phyloP scores from a whole-genome alignment of 2,329 filamentous ascomycete genomes.

The Plenodomus lindquistii region DNA sequence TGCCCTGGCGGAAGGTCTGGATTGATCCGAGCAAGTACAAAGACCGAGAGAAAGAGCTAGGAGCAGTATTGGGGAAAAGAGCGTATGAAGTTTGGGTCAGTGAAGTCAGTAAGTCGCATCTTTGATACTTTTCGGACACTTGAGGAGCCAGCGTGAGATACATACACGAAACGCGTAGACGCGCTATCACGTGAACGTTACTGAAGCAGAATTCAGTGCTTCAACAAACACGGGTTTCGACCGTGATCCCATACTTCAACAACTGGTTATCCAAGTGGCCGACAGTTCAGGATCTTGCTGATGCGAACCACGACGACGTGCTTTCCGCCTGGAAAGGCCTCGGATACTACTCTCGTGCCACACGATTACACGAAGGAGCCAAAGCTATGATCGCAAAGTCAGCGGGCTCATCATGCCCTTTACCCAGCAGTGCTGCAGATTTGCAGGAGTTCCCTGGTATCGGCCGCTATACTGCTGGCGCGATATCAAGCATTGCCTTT shows the following conservation, averaged over 20 bases:
- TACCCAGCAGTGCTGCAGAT: conserved; percentile 54
- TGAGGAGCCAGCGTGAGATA: not conserved
- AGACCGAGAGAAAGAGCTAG: conserved; percentile 36
- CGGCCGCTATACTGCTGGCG: conserved; percentile 65
- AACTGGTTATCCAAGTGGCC: conserved; percentile 66
- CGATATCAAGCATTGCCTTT: conserved; percentile 66
- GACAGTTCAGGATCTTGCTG: conserved; percentile 60
- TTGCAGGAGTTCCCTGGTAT: conserved; percentile 61
- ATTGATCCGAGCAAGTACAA: conserved; percentile 49
- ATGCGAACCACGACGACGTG: conserved; percentile 60
- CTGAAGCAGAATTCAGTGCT: conserved; percentile 50
- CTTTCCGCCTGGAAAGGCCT: conserved; percentile 63
- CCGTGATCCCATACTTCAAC: conserved; percentile 66
- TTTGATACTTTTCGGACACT: not conserved
- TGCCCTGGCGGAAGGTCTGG: conserved; percentile 59
- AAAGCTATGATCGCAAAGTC: conserved; percentile 51
- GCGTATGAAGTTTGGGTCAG: conserved; percentile 70
- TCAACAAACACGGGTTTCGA: conserved; percentile 66
- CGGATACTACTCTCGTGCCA: conserved; percentile 68
- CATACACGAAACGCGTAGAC: conserved; percentile 4
- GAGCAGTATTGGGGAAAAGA: conserved; percentile 53
- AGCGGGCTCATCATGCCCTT: conserved; percentile 48
- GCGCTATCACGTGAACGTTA: conserved; percentile 21
- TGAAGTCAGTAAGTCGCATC: conserved; percentile 57
- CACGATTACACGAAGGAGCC: conserved; percentile 62